Base-by-base conservation (phyloP, 1,284 basidiomycete genomes). In the Leccinum glutinopallens region DNA sequence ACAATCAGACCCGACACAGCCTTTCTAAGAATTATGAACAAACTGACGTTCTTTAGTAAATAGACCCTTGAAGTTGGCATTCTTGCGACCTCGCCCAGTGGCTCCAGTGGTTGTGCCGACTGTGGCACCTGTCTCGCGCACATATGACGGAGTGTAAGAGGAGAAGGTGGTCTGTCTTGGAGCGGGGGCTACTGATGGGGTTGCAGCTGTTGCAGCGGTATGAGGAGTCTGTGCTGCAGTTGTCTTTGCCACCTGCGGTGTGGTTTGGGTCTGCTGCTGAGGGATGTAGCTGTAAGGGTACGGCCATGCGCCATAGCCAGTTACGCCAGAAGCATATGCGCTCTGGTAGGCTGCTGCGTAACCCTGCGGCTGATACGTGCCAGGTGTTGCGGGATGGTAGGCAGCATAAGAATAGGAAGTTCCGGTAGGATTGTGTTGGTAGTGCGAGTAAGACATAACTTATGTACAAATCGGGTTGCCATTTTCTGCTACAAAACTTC, bases 1-100 rank as follows among this genome's bases (percentile, higher is more conserved):
- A 60, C 29, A 35, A 55, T 66, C 60, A 68, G 57, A 69, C 62
- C 46, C 32, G 33, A 12, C 8, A 25, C 46, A 56, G 25, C 13
- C 56, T 19, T 63, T 56, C 13, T 10, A 17, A n/a, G 4, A 25
- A 63, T 46, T n/a, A 4, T 37, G 33, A 25, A 51, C 8, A 2
- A 37, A 82, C 91, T 77, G 73, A 91, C 91, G 75, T 77, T 93
- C 91, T 85, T 92, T 93, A 2, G 86, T 82, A 69, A 93, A 93
- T 63, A 90, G 72, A 2, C 91, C 91, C 68, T 86, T 88, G 69
- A 88, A 79, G 69, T 84, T 88, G 33, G 87, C 83, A 70, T 86
- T 85, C 72, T 87, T 89, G 67, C 84, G 80, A 64, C 81, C 80
- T 19, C 86, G 79, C 37, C 80, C 79, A 46, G 79, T 71, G 56